Conservation (phyloP, 31 red algal genomes). For the Endocladia muricata region DNA sequence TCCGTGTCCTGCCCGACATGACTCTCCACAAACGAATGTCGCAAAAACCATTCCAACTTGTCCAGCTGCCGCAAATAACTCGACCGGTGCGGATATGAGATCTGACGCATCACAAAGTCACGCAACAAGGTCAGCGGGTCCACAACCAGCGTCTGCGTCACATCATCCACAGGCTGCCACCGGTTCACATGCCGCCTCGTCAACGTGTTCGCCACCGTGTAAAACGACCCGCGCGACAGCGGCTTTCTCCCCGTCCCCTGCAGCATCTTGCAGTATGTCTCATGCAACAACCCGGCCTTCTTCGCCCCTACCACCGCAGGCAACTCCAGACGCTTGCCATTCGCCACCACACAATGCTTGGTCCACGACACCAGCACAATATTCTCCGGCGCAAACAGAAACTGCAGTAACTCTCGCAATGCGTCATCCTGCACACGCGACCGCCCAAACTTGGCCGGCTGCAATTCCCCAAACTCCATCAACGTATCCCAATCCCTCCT, state of each 20-base stretch:
- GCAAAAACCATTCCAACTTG: constrained; percentile 39
- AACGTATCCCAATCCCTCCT: constrained; percentile 37
- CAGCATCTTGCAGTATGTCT: constrained; percentile 28
- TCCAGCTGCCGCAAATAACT: constrained; percentile 26
- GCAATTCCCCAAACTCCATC: constrained; percentile 28
- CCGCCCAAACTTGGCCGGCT: constrained; percentile 45
- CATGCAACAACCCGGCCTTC: constrained; percentile 27
- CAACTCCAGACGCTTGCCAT: constrained; percentile 24
- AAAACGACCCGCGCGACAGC: constrained; percentile 37
- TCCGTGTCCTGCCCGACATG: constrained; percentile 23
- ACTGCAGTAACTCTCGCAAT: constrained; percentile 17
- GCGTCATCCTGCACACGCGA: constrained; percentile 35
- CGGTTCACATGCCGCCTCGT: constrained; percentile 22
- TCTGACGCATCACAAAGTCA: constrained; percentile 21
- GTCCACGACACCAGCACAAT: constrained; percentile 36
- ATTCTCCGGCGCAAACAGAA: constrained; percentile 27
- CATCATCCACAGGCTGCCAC: constrained; percentile 20
- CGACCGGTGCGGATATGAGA: constrained; percentile 16
- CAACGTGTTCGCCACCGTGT: constrained; percentile 26
- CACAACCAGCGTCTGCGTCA: constrained; percentile 26
- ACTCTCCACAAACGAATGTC: constrained; percentile 42
- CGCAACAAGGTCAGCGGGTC: constrained; percentile 28
- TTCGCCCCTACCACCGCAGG: constrained; percentile 34
- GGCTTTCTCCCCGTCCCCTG: constrained; percentile 13
- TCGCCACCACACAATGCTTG: constrained; percentile 21